Evolutionary conservation across 2,329 filamentous ascomycete genomes (phyloP).

Genomic region (Raffaelea deltoideospora): DNA sequence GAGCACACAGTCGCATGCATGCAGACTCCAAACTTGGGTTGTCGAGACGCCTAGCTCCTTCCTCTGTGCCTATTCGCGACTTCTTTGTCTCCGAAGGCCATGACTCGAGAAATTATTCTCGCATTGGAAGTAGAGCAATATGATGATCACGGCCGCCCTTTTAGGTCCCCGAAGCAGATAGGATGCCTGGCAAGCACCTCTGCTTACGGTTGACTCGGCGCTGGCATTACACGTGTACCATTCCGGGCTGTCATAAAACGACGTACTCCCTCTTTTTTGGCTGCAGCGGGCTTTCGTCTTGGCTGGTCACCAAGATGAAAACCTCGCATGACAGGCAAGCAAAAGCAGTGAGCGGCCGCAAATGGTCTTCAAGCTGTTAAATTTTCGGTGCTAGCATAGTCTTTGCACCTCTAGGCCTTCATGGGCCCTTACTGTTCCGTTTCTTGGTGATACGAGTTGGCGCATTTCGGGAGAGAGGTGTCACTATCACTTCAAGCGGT

Average conservation of each 20-base stretch:
- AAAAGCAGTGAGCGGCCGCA: constrained; percentile 38
- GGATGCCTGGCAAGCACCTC: constrained; percentile 38
- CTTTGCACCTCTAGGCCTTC: no score
- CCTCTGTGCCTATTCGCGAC: constrained; percentile 19
- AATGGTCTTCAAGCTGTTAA: no score
- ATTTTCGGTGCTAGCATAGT: no score
- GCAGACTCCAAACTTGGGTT: constrained; percentile 5
- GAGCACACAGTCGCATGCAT: constrained; percentile 1
- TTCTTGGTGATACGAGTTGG: no score
- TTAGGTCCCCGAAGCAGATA: no score
- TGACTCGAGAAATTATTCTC: no score
- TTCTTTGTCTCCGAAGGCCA: no score
- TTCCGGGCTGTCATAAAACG: constrained; percentile 5
- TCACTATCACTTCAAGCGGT: no score
- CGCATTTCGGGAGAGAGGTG: no score
- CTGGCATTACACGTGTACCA: constrained; percentile 1
- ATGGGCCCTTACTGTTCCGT: no score
- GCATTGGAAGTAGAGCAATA: constrained; percentile 40
- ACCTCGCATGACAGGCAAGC: constrained; percentile 23
- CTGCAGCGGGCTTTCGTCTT: constrained; percentile 6
- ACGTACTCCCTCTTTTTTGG: not conserved
- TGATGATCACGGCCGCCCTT: constrained; percentile 32
- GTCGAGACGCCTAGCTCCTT: constrained; percentile 20
- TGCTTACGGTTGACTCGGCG: constrained; percentile 1
- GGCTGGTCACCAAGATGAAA: constrained; percentile 15